Percentiles rank a stretch among this genome's conserved stretches.
Conservation (phyloP, 305 asterid genomes). For the Galium porrigens region DNA sequence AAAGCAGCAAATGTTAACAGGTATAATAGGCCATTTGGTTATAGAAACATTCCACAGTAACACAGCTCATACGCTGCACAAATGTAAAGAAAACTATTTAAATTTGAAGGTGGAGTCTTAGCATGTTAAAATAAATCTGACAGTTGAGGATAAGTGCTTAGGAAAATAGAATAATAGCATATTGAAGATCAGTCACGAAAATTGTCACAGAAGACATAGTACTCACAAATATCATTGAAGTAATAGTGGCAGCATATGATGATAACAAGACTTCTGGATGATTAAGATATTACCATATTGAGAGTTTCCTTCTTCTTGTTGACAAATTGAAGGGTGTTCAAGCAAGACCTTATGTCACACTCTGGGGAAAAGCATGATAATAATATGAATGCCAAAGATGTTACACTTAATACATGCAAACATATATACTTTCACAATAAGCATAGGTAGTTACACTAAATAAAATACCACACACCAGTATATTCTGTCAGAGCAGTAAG, state of each 20-base stretch:
- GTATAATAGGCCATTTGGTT: background rate
- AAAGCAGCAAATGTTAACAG: background rate
- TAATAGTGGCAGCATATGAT: slow-evolving; percentile 3
- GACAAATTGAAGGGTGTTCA: slow-evolving; percentile 95
- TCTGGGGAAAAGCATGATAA: slow-evolving; percentile 32
- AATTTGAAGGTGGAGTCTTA: background rate
- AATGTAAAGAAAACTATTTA: background rate
- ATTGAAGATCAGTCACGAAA: background rate
- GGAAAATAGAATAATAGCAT: background rate
- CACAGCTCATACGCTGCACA: background rate
- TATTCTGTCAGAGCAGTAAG: slow-evolving; percentile 68
- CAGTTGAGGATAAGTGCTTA: background rate
- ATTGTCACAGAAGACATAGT: background rate
- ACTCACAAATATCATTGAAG: background rate
- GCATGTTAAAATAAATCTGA: background rate
- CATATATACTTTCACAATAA: background rate
- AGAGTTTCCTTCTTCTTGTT: slow-evolving; percentile 71
- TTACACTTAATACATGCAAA: background rate
- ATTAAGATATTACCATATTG: slow-evolving; percentile 41
- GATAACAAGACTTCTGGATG: slow-evolving; percentile 10
- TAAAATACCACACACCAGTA: slow-evolving; percentile 45
- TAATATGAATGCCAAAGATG: slow-evolving; percentile 10
- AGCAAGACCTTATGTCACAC: slow-evolving; percentile 85
- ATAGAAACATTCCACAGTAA: slow-evolving; percentile 4
- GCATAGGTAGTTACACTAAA: background rate